Evolutionary conservation across 306 rosid genomes (phyloP).

Genomic region (Ziziphus jujuba): DNA sequence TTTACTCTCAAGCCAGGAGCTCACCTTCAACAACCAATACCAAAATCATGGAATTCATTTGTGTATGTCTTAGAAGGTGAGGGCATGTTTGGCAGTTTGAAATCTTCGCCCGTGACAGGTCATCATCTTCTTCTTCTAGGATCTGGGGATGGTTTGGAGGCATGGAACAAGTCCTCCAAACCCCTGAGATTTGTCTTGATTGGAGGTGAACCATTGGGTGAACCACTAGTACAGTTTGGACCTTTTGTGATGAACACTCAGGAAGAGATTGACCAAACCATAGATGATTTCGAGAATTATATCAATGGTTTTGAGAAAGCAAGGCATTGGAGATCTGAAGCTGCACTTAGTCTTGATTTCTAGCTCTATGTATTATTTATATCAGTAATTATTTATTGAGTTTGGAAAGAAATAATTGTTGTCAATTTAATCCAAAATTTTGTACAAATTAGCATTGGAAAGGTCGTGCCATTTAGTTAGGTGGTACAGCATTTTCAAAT

Average conservation of each 20-base stretch:
- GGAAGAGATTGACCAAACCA: conserved; percentile 80
- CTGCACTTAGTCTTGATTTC: conserved; percentile 41
- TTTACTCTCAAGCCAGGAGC: conserved; percentile 80
- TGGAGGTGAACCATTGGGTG: conserved; percentile 87
- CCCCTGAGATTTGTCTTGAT: conserved; percentile 70
- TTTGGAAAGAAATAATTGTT: conserved; percentile 9
- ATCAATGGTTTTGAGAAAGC: conserved; percentile 94
- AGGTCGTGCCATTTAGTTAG: too few species aligned
- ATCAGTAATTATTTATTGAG: conserved; percentile 10
- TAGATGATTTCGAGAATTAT: conserved; percentile 82
- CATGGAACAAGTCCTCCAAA: conserved; percentile 74
- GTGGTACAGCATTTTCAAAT: too few species aligned
- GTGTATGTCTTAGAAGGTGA: conserved; percentile 89
- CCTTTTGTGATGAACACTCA: conserved; percentile 98
- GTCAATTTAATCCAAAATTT: not conserved
- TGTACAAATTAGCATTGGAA: not conserved
- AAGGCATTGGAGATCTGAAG: conserved; percentile 80
- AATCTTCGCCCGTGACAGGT: conserved; percentile 41
- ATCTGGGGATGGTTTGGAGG: conserved; percentile 75
- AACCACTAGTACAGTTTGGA: conserved; percentile 77
- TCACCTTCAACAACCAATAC: conserved; percentile 67
- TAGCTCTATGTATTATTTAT: conserved; percentile 7
- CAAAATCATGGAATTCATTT: conserved; percentile 83
- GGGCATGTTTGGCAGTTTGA: conserved; percentile 63
- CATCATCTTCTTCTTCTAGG: conserved; percentile 87